Percentiles rank a stretch among this genome's conserved stretches.
These are phyloP conservation scores for Gossypium rotundifolium DNA, from an alignment of 345 rosid genomes.

Conservation along the genomic window DNA sequence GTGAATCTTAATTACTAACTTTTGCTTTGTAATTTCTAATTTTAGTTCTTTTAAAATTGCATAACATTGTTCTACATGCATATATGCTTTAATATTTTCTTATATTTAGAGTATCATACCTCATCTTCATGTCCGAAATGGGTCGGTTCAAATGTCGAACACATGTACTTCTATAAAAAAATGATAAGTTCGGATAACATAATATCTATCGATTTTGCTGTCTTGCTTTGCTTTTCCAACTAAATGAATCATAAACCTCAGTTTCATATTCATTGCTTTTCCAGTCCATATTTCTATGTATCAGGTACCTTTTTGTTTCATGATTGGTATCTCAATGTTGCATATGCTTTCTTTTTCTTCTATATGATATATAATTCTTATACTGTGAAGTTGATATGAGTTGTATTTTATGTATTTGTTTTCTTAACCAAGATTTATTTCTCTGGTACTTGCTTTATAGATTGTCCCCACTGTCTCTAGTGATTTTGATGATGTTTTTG, in stretches of 20 bases:
- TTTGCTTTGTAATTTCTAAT: not conserved
- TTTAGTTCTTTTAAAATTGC: not conserved
- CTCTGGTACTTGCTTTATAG: constrained; percentile 4
- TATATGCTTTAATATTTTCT: not conserved
- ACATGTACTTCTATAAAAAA: too few species aligned
- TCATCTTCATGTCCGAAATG: not conserved
- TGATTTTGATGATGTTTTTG: constrained; percentile 19
- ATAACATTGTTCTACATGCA: not conserved
- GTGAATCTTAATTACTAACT: not conserved
- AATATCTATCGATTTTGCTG: not conserved
- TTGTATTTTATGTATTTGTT: constrained; percentile 21
- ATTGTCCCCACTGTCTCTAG: not conserved
- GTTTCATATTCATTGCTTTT: not conserved
- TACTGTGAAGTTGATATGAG: constrained; percentile 14
- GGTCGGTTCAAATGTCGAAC: too few species aligned
- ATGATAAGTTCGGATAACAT: not conserved
- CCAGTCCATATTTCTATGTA: not conserved
- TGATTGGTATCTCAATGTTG: constrained; percentile 17
- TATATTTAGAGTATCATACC: not conserved
- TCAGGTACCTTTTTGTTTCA: not conserved
- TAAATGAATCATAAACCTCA: not conserved
- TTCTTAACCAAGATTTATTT: constrained; percentile 1
- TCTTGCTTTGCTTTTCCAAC: not conserved
- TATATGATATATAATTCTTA: not conserved
- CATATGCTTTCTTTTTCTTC: constrained; percentile 15